These are phyloP conservation scores for Candida frijolesensis DNA, from an alignment of 1,139 yeast genomes.

Conservation along the genomic window DNA sequence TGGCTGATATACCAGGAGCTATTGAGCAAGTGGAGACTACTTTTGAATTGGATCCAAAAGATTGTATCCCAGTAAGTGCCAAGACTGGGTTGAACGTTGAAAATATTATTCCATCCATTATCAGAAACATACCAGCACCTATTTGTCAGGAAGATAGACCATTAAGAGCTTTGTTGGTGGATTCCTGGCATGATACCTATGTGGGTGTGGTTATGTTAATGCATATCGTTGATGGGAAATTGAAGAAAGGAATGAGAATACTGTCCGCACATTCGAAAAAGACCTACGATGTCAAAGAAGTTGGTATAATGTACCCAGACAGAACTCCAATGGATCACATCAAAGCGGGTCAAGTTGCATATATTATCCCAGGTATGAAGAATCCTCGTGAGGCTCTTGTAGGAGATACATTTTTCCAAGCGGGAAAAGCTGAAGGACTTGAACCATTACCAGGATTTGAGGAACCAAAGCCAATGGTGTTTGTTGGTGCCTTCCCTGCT, in stretches of 20 bases:
- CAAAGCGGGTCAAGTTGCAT: slow-evolving; percentile 92
- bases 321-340: slow-evolving; percentile 62
- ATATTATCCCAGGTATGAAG: slow-evolving; percentile 91
- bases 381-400: slow-evolving; percentile 82
- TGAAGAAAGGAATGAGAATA: slow-evolving; percentile 74
- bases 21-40: slow-evolving; percentile 81
- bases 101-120: slow-evolving; percentile 72
- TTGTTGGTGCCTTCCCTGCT: slow-evolving; percentile 97
- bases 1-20: slow-evolving; percentile 81
- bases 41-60: slow-evolving; percentile 75
- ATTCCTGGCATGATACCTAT: slow-evolving; percentile 95
- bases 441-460: slow-evolving; percentile 92
- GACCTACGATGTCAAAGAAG: slow-evolving; percentile 84
- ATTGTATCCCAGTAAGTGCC: slow-evolving; percentile 86
- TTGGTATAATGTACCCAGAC: slow-evolving; percentile 96
- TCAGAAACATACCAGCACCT: slow-evolving; percentile 77
- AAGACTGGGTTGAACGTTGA: slow-evolving; percentile 86
- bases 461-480: slow-evolving; percentile 97
- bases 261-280: slow-evolving; percentile 76
- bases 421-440: slow-evolving; percentile 60
- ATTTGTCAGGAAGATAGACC: slow-evolving; percentile 57
- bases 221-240: slow-evolving; percentile 78
- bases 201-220: slow-evolving; percentile 91
- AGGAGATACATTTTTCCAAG: slow-evolving; percentile 85
- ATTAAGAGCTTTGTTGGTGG: slow-evolving; percentile 79